Percentiles rank a stretch among this genome's conserved stretches.
phyloP scores from a whole-genome alignment of 2,329 filamentous ascomycete species.

The Pseudocercospora cruenta region DNA sequence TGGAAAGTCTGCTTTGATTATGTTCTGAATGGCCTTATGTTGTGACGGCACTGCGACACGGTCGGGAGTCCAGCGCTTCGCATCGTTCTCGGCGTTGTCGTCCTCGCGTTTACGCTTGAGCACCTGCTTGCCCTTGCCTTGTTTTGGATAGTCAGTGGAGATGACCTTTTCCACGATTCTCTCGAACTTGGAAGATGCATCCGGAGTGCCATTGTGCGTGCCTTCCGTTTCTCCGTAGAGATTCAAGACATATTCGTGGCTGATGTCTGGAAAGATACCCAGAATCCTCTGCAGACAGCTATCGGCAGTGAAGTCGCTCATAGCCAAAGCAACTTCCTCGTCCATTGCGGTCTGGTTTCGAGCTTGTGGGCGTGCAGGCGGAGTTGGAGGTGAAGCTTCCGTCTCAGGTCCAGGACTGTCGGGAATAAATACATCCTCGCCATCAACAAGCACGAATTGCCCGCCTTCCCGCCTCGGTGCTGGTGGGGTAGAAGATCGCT shows the following conservation, averaged over 20 bases:
- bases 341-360: not conserved
- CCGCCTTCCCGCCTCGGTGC: not conserved
- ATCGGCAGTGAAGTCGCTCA: conserved; percentile 27
- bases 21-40: conserved; percentile 28
- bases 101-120: conserved; percentile 37
- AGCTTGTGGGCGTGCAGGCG: not conserved
- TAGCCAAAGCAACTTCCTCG: not conserved
- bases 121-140: conserved; percentile 32
- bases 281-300: conserved; percentile 34
- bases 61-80: conserved; percentile 29
- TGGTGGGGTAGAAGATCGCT: not conserved
- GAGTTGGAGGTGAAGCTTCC: not conserved
- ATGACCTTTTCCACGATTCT: conserved; percentile 37
- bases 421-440: conserved; percentile 34
- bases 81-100: conserved; percentile 28
- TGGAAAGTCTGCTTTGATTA: conserved; percentile 49
- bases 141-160: conserved; percentile 35
- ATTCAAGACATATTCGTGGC: conserved; percentile 34
- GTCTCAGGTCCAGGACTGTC: conserved; percentile 23
- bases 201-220: conserved; percentile 12
- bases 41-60: conserved; percentile 23
- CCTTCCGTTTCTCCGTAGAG: conserved; percentile 30
- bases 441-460: conserved; percentile 25
- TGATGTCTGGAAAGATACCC: conserved; percentile 41
- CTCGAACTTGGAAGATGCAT: conserved; percentile 28